Percentiles rank a stretch among this genome's conserved stretches.
Evolutionary conservation across 257 asterid genomes (phyloP).

Genomic region (Solanum lycopersicoides): DNA sequence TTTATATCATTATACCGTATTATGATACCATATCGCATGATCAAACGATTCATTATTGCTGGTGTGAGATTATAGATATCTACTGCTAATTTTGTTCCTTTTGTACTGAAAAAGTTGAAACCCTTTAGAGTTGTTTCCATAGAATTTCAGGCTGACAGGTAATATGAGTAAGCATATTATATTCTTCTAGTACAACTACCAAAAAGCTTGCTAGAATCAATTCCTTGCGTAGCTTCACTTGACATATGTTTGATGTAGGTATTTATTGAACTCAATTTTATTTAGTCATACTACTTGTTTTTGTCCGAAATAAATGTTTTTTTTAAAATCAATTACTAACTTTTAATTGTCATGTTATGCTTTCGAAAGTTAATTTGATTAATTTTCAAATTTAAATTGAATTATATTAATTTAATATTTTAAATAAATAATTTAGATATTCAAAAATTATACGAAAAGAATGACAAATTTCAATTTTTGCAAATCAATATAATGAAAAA

Average conservation of each 20-base stretch:
- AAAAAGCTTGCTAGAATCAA: background rate
- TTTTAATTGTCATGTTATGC: too few relatives aligned
- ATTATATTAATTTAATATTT: too few relatives aligned
- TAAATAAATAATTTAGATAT: too few relatives aligned
- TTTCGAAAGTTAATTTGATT: rapidly evolving
- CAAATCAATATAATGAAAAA: too few relatives aligned
- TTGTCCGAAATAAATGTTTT: background rate
- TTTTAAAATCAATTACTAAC: too few relatives aligned
- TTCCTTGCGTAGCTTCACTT: background rate
- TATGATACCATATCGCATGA: too few relatives aligned
- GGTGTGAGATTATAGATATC: too few relatives aligned
- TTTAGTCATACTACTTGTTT: background rate
- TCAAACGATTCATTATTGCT: too few relatives aligned
- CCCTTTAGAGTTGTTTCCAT: background rate
- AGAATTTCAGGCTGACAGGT: background rate
- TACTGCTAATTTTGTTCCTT: background rate
- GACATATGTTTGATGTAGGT: background rate
- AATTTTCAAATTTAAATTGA: too few relatives aligned
- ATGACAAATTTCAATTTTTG: too few relatives aligned
- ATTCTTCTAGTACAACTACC: background rate
- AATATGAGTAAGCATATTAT: background rate
- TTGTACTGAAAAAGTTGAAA: background rate
- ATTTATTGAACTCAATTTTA: background rate
- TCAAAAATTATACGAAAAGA: too few relatives aligned
- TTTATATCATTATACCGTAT: too few relatives aligned